phyloP scores from a whole-genome alignment of 2,329 filamentous ascomycete species.

The Alternaria solani region DNA sequence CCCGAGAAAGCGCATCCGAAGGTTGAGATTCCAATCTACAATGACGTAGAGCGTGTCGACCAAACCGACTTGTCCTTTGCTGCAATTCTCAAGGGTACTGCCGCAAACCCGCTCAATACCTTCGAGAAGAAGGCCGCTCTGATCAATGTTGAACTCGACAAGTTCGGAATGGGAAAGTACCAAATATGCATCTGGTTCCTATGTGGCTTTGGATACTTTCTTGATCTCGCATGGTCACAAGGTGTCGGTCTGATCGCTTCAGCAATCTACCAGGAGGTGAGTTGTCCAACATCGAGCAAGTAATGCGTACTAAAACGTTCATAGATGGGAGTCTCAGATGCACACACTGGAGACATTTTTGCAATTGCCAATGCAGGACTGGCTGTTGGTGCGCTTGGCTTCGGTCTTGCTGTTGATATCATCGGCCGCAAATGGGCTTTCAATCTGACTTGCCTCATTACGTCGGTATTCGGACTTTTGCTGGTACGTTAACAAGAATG shows the following conservation, averaged over 20 bases:
- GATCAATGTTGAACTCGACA: slow-evolving; percentile 41
- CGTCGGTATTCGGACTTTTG: slow-evolving; percentile 35
- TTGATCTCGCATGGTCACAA: slow-evolving; percentile 43
- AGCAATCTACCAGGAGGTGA: slow-evolving; percentile 42
- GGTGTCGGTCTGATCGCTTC: slow-evolving; percentile 38
- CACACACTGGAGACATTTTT: slow-evolving; percentile 36
- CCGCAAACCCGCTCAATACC: slow-evolving; percentile 35
- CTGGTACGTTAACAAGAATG: slow-evolving; percentile 17
- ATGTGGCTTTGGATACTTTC: slow-evolving; percentile 43
- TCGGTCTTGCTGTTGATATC: slow-evolving; percentile 37
- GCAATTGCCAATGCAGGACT: slow-evolving; percentile 41
- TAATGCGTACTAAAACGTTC: neutral
- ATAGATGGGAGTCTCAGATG: slow-evolving; percentile 25
- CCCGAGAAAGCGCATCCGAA: slow-evolving; percentile 12
- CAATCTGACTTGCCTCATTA: slow-evolving; percentile 40
- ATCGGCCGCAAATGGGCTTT: slow-evolving; percentile 42
- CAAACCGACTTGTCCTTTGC: slow-evolving; percentile 34
- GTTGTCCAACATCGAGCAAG: neutral
- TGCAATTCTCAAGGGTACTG: slow-evolving; percentile 39
- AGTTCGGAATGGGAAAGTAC: slow-evolving; percentile 40
- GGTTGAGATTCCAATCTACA: slow-evolving; percentile 38
- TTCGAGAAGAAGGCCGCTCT: slow-evolving; percentile 45
- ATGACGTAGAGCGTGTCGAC: slow-evolving; percentile 35
- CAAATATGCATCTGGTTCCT: slow-evolving; percentile 46
- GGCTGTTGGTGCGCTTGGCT: slow-evolving; percentile 38